These are phyloP conservation scores for Euptelea pleiosperma DNA, from an alignment of 164 flowering plant species.

Conservation along the genomic window DNA sequence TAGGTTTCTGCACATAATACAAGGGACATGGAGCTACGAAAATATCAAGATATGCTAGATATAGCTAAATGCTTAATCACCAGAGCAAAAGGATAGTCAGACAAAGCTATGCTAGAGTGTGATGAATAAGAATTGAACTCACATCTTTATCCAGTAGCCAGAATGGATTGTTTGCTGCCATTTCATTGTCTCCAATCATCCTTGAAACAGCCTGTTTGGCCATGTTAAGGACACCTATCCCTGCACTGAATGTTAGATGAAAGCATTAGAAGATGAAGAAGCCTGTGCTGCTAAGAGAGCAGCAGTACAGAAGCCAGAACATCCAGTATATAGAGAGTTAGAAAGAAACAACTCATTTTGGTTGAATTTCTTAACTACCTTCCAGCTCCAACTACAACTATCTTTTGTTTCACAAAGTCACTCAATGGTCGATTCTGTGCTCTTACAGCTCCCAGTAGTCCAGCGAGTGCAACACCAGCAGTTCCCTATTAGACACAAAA, in stretches of 20 bases:
- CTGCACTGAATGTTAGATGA: constrained; percentile 71
- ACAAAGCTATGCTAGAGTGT: too few relatives aligned
- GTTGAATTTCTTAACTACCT: constrained; percentile 45
- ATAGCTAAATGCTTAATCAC: constrained; percentile 6
- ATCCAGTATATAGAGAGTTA: neutral
- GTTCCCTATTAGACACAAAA: constrained; percentile 64
- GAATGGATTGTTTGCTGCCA: constrained; percentile 45
- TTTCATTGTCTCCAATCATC: constrained; percentile 52
- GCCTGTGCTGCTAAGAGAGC: neutral
- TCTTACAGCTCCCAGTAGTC: constrained; percentile 89
- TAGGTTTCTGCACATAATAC: too few relatives aligned
- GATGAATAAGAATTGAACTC: constrained; percentile 12
- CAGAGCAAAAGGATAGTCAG: too few relatives aligned
- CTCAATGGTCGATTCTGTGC: constrained; percentile 87
- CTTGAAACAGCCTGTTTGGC: constrained; percentile 74
- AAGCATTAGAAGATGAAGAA: constrained; percentile 16
- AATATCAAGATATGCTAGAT: neutral
- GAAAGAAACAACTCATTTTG: neutral
- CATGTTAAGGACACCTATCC: constrained; percentile 91
- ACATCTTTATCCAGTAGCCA: constrained; percentile 91
- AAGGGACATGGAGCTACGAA: too few relatives aligned
- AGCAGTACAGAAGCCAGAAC: neutral
- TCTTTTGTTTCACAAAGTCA: constrained; percentile 90
- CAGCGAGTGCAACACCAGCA: constrained; percentile 99
- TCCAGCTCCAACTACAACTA: constrained; percentile 98